Evolutionary conservation across 2,329 filamentous ascomycete species (phyloP).

Genomic region (Metarhizium robertsii): DNA sequence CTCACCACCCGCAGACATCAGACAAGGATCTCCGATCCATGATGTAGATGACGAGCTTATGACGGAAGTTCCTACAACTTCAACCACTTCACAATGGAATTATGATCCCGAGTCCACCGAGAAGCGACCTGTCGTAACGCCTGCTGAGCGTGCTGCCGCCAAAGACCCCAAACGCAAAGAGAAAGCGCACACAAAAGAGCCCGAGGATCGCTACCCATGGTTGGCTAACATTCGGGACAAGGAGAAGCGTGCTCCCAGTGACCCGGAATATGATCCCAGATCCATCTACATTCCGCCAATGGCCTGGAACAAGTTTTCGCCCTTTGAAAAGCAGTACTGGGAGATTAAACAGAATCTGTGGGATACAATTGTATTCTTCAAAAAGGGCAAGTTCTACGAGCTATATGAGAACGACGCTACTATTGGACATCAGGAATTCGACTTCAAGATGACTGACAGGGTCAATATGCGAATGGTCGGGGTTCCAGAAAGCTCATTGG

Average conservation of each 20-base stretch:
- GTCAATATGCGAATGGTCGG: constrained; percentile 99
- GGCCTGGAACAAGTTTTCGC: constrained; percentile 75
- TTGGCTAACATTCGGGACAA: constrained; percentile 78
- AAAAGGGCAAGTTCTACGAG: constrained; percentile 99
- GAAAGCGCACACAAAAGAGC: constrained; percentile 74
- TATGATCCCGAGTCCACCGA: constrained; percentile 42
- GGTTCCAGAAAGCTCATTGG: constrained; percentile 89
- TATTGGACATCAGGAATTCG: constrained; percentile 90
- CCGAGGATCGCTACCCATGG: constrained; percentile 83
- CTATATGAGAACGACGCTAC: constrained; percentile 97
- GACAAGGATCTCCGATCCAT: constrained; percentile 29
- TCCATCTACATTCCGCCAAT: constrained; percentile 82
- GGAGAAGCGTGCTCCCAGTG: constrained; percentile 65
- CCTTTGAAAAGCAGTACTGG: constrained; percentile 98
- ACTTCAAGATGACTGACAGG: constrained; percentile 92
- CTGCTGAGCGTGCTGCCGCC: constrained; percentile 17
- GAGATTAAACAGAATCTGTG: constrained; percentile 97
- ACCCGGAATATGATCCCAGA: constrained; percentile 84
- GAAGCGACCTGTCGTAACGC: constrained; percentile 25
- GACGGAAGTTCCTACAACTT: constrained; percentile 49
- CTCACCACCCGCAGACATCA: constrained; percentile 26
- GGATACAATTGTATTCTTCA: constrained; percentile 98
- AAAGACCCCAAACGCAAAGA: constrained; percentile 33
- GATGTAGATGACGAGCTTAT: constrained; percentile 46
- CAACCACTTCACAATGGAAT: constrained; percentile 77